Conservation (phyloP, 148 eudicot species). For the Rhododendron ferrugineum region DNA sequence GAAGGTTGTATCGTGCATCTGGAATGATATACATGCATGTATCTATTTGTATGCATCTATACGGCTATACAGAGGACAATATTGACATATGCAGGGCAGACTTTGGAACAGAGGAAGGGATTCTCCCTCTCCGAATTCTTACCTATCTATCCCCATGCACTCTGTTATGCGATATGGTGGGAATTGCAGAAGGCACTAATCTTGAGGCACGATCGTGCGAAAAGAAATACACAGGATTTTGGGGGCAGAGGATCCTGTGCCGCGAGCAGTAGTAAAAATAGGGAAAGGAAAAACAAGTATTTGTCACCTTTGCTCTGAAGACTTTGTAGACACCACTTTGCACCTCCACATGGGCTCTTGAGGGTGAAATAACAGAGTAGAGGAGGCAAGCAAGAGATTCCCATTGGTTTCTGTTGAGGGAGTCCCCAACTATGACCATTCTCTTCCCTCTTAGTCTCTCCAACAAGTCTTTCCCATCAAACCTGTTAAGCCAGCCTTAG, state of each 20-base stretch:
- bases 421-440: conserved; percentile 44
- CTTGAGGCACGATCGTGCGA: neutral
- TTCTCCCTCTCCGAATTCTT: neutral
- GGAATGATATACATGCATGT: neutral
- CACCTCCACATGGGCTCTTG: conserved; percentile 20
- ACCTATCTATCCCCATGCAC: neutral
- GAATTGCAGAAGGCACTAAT: neutral
- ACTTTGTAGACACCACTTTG: conserved; percentile 20
- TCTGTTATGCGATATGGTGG: neutral
- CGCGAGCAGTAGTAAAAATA: neutral
- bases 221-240: neutral
- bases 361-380: conserved; percentile 31
- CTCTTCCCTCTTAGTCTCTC: conserved; percentile 42
- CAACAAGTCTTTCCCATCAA: conserved; percentile 33
- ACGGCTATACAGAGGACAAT: neutral
- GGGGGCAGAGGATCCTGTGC: neutral
- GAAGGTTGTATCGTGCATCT: neutral
- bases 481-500: conserved; percentile 20
- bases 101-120: neutral
- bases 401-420: conserved; percentile 50
- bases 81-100: neutral
- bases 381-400: conserved; percentile 52
- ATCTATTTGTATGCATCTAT: neutral
- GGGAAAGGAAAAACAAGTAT: neutral
- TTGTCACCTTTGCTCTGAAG: conserved; percentile 32